Evolutionary conservation across 495 filamentous ascomycete species (phyloP).

Genomic region (Tuber umbilicatum): DNA sequence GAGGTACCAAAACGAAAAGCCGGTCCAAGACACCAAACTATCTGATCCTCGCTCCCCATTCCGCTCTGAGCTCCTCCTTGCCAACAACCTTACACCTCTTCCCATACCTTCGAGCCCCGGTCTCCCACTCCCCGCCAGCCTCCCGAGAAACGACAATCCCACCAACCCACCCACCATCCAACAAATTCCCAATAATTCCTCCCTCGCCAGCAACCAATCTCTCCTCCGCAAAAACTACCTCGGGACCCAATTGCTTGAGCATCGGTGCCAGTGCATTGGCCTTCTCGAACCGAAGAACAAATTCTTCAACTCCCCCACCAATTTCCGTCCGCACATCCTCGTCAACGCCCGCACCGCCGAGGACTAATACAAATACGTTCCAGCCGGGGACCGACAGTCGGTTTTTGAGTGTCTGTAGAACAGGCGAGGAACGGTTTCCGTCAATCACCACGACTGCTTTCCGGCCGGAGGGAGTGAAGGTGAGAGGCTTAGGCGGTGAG

Average conservation of each 20-base stretch:
- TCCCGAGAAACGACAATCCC: slow-evolving; percentile 24
- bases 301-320: neutral
- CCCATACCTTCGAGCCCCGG: slow-evolving; percentile 23
- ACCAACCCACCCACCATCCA: slow-evolving; percentile 34
- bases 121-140: slow-evolving; percentile 24
- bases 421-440: neutral
- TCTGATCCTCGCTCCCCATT: slow-evolving; percentile 30
- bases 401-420: neutral
- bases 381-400: neutral
- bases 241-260: slow-evolving; percentile 32
- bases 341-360: neutral
- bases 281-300: slow-evolving; percentile 8
- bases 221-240: slow-evolving; percentile 36
- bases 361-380: neutral
- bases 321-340: neutral
- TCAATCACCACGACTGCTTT: neutral
- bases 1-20: slow-evolving; percentile 6
- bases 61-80: slow-evolving; percentile 22
- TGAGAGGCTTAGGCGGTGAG: neutral
- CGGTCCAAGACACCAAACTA: slow-evolving; percentile 13
- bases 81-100: slow-evolving; percentile 31
- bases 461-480: neutral
- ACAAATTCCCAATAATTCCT: slow-evolving; percentile 10
- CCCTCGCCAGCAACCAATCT: slow-evolving; percentile 26
- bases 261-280: slow-evolving; percentile 24